Evolutionary conservation across 2,329 filamentous ascomycete genomes (phyloP).

Genomic region (Colletotrichum tropicale): DNA sequence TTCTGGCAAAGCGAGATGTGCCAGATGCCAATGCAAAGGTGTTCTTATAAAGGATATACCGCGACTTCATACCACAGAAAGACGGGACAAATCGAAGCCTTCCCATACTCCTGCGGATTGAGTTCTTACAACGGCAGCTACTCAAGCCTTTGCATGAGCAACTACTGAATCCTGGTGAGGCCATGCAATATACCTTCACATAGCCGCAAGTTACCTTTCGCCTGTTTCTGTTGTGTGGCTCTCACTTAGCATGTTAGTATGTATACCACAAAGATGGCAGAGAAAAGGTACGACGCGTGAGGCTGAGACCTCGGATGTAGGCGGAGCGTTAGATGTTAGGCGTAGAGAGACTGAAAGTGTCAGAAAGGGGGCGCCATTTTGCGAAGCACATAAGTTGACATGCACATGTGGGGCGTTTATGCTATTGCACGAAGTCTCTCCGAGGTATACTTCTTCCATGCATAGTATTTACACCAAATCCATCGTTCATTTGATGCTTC

Average conservation of each 20-base stretch:
- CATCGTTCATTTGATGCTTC: neutral
- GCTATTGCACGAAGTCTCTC: no score
- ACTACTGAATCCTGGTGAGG: no score
- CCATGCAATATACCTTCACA: accelerated
- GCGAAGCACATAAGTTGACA: neutral
- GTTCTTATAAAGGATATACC: no score
- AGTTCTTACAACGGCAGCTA: no score
- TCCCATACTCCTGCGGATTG: no score
- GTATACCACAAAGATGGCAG: no score
- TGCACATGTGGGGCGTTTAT: neutral
- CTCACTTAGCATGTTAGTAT: accelerated
- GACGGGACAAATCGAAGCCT: no score
- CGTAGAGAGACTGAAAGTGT: neutral
- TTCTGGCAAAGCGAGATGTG: no score
- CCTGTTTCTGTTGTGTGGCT: no score
- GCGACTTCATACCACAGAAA: no score
- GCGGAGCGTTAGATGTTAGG: accelerated
- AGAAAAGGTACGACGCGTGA: accelerated
- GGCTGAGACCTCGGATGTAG: accelerated
- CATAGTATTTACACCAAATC: neutral
- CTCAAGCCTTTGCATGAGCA: accelerated
- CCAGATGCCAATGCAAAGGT: no score
- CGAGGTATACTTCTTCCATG: accelerated
- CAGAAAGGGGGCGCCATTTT: neutral
- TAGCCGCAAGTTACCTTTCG: no score